Conservation (phyloP, 345 rosid species). For the Turritis glabra region DNA sequence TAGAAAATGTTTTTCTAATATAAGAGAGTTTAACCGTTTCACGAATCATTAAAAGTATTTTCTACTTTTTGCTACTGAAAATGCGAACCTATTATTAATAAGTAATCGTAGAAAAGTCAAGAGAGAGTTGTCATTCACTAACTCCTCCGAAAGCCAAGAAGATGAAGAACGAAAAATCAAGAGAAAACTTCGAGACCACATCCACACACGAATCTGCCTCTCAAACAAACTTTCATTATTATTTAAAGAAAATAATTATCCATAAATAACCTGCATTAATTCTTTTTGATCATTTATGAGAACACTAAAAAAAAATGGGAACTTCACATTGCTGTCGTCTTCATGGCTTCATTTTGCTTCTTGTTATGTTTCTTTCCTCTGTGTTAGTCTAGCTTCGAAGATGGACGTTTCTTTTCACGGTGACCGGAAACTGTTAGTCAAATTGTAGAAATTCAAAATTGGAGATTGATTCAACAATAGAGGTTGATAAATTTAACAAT, state of each 20-base stretch:
- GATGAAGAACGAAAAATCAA: neutral
- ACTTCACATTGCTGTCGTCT: neutral
- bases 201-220: neutral
- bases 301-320: neutral
- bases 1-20: too few relatives aligned
- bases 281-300: neutral
- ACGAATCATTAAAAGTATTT: too few relatives aligned
- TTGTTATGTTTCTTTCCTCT: neutral
- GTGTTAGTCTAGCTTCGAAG: neutral
- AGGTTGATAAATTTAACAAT: too few relatives aligned
- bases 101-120: neutral
- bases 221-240: neutral
- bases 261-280: neutral
- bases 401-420: neutral
- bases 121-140: neutral
- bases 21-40: too few relatives aligned
- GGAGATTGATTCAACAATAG: too few relatives aligned
- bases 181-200: neutral
- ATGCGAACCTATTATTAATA: neutral
- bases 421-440: too few relatives aligned
- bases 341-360: constrained; percentile 2
- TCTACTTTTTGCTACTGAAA: neutral
- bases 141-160: neutral
- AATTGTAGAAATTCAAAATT: too few relatives aligned
- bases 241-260: neutral